Conservation (phyloP, 805 yeast species). For the Brettanomyces anomalus region DNA sequence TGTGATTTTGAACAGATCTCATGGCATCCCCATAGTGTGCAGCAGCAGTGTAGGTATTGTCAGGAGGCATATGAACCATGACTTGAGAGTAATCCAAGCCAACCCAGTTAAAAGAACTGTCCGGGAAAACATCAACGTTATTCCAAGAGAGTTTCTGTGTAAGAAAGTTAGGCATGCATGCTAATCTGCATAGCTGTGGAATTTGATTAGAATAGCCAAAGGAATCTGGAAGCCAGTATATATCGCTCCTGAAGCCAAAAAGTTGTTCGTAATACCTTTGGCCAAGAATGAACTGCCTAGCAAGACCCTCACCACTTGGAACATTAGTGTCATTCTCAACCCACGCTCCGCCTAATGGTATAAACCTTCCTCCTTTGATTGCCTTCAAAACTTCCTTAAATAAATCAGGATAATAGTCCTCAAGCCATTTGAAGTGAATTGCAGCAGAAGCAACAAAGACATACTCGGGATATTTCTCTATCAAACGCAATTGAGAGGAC, state of each 20-base stretch:
- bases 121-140: slow-evolving; percentile 84
- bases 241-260: slow-evolving; percentile 66
- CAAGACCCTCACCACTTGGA: slow-evolving; percentile 89
- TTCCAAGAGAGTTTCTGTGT: slow-evolving; percentile 97
- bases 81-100: slow-evolving; percentile 93
- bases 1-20: slow-evolving; percentile 72
- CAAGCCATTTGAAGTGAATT: slow-evolving; percentile 91
- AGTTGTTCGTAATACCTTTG: slow-evolving; percentile 75
- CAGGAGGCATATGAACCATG: slow-evolving; percentile 96
- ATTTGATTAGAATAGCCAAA: slow-evolving; percentile 94
- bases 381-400: slow-evolving; percentile 57
- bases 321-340: slow-evolving; percentile 94
- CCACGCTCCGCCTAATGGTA: slow-evolving; percentile 97
- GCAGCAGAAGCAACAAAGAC: slow-evolving; percentile 93
- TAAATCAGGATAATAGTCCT: slow-evolving; percentile 76
- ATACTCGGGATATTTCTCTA: slow-evolving; percentile 87
- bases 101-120: slow-evolving; percentile 89
- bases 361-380: slow-evolving; percentile 62
- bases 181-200: slow-evolving; percentile 85
- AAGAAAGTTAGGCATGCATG: slow-evolving; percentile 74
- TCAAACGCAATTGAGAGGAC: slow-evolving; percentile 82
- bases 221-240: slow-evolving; percentile 96
- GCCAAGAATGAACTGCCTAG: slow-evolving; percentile 83
- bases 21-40: slow-evolving; percentile 91
- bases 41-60: slow-evolving; percentile 86